Evolutionary conservation across 73 alveolate species (phyloP), one percentile per base, ranked within the genome.

Genomic region (Symbiodinium natans): DNA sequence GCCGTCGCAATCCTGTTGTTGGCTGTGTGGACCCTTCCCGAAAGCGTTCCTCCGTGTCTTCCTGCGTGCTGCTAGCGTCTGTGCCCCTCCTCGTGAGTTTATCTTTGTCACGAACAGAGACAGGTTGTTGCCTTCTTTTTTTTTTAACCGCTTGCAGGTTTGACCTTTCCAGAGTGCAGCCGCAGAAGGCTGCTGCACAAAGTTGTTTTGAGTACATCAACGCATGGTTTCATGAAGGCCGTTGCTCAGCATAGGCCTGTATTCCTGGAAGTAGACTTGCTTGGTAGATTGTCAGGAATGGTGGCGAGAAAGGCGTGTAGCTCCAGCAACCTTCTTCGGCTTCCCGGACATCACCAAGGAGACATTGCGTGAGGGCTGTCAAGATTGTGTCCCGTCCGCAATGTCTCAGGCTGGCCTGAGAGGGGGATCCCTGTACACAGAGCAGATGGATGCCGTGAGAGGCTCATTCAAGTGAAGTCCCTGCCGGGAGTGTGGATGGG

Each of bases 311-410:
- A 42, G 98, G 68, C 98, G 84, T 7, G 54, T 75, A 33, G 98
- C 98, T 19, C 98, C 98, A 3, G 98, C 98, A 68, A 92, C 98
- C 1, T 92, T 92, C 86, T 92, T 92, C 41, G 98, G 98, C 33
- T 92, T 92, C 41, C 98, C 98, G 5, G 98, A 92, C 36, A 92
- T 92, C 83, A 92, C 98, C 68, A 92, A 92, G 98, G 92, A 88
- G 31, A 52, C 17, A 2, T 9, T 31, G 27, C 25, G 27, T 34
- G 25, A 15, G 54, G 25, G 54, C 1, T 5, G 33, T 33, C 21
- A 9, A 17, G 46, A 27, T 71, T 5, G 41, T 6, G 2, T 71
- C 39, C 40, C 39, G 8, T 19, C 41, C 34, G n/a, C n/a, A n/a
- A n/a, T n/a, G n/a, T n/a, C 83, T 3, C 36, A 74, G 92, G 98